Conservation (phyloP, 352 stramenopile species). For the Peronospora destructor region DNA sequence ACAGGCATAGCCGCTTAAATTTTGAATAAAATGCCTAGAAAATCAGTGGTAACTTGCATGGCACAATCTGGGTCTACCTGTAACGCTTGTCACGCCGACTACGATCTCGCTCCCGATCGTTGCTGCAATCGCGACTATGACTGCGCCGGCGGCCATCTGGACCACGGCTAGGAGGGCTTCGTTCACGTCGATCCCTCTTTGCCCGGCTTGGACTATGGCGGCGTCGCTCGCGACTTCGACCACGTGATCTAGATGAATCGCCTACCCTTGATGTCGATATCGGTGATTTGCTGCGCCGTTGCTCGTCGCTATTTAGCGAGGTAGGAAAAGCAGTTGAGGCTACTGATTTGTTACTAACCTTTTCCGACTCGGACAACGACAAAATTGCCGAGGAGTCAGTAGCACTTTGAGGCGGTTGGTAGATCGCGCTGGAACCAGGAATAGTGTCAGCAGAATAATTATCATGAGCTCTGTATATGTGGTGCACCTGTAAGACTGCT, state of each 20-base stretch:
- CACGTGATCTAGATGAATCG: conserved; percentile 15
- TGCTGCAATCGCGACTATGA: conserved; percentile 27
- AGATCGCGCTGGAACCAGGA: conserved; percentile 35
- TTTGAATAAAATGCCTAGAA: neutral
- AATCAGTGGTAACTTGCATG: neutral
- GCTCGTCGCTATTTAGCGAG: conserved; percentile 6
- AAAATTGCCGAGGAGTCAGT: conserved; percentile 3
- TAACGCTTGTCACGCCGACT: conserved; percentile 12
- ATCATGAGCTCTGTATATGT: neutral
- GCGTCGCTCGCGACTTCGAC: conserved; percentile 25
- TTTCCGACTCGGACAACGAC: conserved; percentile 5
- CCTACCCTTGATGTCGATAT: conserved; percentile 2
- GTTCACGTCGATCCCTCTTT: conserved; percentile 23
- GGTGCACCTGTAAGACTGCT: conserved; percentile 72
- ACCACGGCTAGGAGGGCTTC: conserved; percentile 15
- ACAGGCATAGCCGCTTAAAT: conserved; percentile 15
- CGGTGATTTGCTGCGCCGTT: conserved; percentile 23
- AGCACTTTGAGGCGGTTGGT: conserved; percentile 28
- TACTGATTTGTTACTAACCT: conserved; percentile 1
- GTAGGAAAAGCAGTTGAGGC: neutral
- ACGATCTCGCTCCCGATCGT: conserved; percentile 21
- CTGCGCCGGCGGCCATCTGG: conserved; percentile 24
- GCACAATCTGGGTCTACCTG: conserved; percentile 3
- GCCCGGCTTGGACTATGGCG: conserved; percentile 19
- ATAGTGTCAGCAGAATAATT: conserved; percentile 1